These are phyloP conservation scores for Chloranthus sessilifolius DNA, from an alignment of 164 flowering plant genomes.

Conservation along the genomic window DNA sequence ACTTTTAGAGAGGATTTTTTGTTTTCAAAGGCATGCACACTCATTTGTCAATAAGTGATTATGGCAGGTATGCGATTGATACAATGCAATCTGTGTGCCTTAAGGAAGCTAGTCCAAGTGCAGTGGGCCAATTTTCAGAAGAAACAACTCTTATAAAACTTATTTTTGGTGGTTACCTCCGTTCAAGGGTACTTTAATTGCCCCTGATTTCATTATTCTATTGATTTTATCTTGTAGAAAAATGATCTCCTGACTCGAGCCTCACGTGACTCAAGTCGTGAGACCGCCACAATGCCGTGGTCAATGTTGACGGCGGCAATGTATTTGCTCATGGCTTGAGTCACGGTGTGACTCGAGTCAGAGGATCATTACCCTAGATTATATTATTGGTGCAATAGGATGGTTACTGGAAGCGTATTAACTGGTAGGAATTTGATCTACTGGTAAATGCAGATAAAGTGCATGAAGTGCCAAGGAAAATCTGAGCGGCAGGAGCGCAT, in stretches of 20 bases:
- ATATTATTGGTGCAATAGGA: no score
- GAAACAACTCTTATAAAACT: constrained; percentile 75
- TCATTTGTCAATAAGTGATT: background rate
- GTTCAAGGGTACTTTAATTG: constrained; percentile 81
- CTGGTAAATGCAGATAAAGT: constrained; percentile 51
- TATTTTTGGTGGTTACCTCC: constrained; percentile 92
- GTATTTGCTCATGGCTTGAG: no score
- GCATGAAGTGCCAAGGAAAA: constrained; percentile 72
- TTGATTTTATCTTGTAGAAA: no score
- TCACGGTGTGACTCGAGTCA: no score
- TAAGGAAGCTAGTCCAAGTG: constrained; percentile 49
- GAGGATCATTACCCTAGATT: no score
- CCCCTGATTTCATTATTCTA: no score
- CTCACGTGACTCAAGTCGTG: background rate
- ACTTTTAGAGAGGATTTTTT: no score
- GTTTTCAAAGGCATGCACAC: no score
- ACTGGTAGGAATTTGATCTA: constrained; percentile 7
- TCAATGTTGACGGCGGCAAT: no score
- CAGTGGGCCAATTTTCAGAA: constrained; percentile 34
- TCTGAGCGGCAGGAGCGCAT: constrained; percentile 77
- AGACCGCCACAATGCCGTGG: no score
- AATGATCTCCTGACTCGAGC: no score
- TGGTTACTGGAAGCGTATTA: background rate
- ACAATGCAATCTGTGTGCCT: constrained; percentile 79
- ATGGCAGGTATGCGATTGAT: constrained; percentile 74